Evolutionary conservation across 257 asterid species (phyloP).

Genomic region (Plantago elongata): DNA sequence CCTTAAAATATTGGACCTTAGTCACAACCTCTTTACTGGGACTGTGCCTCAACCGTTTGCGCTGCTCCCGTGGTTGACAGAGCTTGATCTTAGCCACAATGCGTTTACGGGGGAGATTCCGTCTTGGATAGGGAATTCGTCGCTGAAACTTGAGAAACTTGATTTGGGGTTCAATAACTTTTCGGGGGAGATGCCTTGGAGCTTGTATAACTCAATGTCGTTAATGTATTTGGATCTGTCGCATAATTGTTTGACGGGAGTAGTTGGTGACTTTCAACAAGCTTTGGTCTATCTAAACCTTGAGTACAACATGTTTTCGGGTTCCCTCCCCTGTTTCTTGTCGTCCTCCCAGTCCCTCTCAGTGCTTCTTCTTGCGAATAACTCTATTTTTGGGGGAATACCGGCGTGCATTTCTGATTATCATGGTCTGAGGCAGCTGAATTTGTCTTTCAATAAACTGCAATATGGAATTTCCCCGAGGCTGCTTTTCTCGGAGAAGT

Average conservation of each 20-base stretch:
- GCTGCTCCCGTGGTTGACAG: conserved; percentile 28
- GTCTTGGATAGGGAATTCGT: conserved; percentile 65
- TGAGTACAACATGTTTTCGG: conserved; percentile 53
- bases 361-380: conserved; percentile 64
- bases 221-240: conserved; percentile 64
- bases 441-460: conserved; percentile 63
- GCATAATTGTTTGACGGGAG: conserved; percentile 55
- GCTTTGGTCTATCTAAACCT: conserved; percentile 52
- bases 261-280: conserved; percentile 48
- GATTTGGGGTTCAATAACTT: conserved; percentile 56
- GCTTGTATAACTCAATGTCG: conserved; percentile 41
- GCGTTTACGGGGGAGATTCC: conserved; percentile 46
- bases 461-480: conserved; percentile 81
- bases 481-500: conserved; percentile 55
- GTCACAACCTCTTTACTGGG: conserved; percentile 50
- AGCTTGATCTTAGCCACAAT: conserved; percentile 64
- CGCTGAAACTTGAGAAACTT: conserved; percentile 42
- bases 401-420: conserved; percentile 75
- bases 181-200: conserved; percentile 48
- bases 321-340: conserved; percentile 78
- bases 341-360: conserved; percentile 48
- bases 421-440: conserved; percentile 50
- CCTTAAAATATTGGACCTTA: conserved; percentile 55
- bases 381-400: conserved; percentile 72
- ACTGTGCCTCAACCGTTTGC: conserved; percentile 32